Base-by-base conservation (phyloP, 2,329 filamentous ascomycete genomes). In the Trichoderma sp. region DNA sequence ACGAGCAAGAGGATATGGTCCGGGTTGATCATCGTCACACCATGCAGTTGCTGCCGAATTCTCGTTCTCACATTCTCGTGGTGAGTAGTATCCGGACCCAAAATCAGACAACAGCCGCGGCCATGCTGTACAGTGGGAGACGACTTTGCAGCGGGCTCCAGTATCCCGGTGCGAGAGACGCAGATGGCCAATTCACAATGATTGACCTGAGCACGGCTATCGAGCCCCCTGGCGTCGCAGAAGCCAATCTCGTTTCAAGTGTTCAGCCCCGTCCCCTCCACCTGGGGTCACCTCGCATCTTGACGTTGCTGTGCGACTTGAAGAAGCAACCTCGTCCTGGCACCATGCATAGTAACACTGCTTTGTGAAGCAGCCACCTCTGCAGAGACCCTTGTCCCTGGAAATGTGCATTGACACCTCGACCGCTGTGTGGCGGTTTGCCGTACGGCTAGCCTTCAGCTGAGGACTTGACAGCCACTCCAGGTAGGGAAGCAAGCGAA, bases 391-490 rank as follows among this genome's bases (percentile, higher is more conserved):
- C 61, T 57, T 41, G 52, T 57, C 44, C n/a, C n/a, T 30, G 44
- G 21, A 19, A 30, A 43, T 17, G 34, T 30, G 48, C 61, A 64
- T 50, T 64, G 51, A 50, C 44, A 57, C 45, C 34, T 41, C 24
- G 43, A 28, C 51, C 51, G 6, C 30, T n/a, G 19, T n/a, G 21
- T 34, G 17, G 48, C 39, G 48, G 58, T 50, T 51, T 51, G 30
- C n/a, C 43, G 58, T 43, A 30, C n/a, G 43, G 58, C 39, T 52
- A 44, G 39, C 19, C 39, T 52, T 52, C 58, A 62, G 58, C 58
- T 62, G 58, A 44, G 48, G 39, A 44, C 52, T 19, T 50, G 41
- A 26, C 60, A 56, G 60, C 51, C 41, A 45, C 58, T 44, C 26
- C 19, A 52, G 12, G 19, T 12, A 24, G n/a, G 48, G 26, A 62